phyloP scores from a whole-genome alignment of 139 green algal genomes.

The Volvox africanus region DNA sequence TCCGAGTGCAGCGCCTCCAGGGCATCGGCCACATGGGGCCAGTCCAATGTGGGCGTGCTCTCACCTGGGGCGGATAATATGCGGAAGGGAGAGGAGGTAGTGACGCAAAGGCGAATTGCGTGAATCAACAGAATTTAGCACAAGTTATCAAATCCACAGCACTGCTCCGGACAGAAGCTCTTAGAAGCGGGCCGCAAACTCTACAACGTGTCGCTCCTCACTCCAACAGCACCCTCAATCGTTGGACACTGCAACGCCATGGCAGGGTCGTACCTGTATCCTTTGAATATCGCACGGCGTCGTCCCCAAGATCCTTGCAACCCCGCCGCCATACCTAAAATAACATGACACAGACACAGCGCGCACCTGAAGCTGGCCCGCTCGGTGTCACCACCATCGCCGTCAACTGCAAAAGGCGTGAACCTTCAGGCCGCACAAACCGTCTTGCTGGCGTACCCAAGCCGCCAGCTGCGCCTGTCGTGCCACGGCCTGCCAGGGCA shows the following conservation, averaged over 20 bases:
- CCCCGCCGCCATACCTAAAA: too few species aligned
- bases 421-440: constrained; percentile 30
- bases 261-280: too few species aligned
- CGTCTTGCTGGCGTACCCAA: not conserved
- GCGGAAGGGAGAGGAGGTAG: not conserved
- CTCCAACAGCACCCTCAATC: too few species aligned
- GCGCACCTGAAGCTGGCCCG: not conserved
- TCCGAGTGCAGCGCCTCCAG: constrained; percentile 41
- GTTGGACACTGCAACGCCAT: too few species aligned
- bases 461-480: too few species aligned
- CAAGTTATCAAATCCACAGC: too few species aligned
- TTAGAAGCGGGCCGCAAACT: too few species aligned
- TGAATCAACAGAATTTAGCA: not conserved
- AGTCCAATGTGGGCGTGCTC: constrained; percentile 21
- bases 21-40: constrained; percentile 10
- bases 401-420: constrained; percentile 44
- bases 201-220: too few species aligned
- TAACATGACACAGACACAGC: not conserved
- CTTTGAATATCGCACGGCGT: too few species aligned
- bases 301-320: too few species aligned
- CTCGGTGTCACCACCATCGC: constrained; percentile 28
- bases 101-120: not conserved
- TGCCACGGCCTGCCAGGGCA: too few species aligned
- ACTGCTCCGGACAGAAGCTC: too few species aligned
- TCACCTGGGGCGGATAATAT: not conserved